These are phyloP conservation scores for Pyricularia grisea DNA, from an alignment of 2,329 filamentous ascomycete genomes.

Conservation along the genomic window DNA sequence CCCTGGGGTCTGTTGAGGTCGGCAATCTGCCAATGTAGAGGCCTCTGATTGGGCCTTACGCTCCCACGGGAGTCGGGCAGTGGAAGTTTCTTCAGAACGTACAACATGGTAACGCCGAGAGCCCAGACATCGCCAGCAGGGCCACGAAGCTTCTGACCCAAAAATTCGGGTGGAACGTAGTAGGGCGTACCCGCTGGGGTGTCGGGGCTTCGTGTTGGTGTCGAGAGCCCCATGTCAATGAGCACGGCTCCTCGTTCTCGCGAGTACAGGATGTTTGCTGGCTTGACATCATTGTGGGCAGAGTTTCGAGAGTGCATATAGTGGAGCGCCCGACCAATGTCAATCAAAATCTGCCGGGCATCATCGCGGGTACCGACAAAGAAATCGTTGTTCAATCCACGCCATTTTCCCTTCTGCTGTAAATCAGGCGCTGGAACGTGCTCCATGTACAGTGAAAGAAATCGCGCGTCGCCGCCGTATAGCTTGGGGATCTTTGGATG, in stretches of 20 bases:
- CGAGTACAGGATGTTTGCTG: slow-evolving; percentile 51
- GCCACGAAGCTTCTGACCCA: slow-evolving; percentile 43
- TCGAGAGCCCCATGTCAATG: slow-evolving; percentile 51
- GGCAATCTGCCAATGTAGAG: slow-evolving; percentile 49
- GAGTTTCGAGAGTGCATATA: slow-evolving; percentile 45
- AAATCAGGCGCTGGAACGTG: slow-evolving; percentile 48
- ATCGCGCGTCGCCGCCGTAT: slow-evolving; percentile 50
- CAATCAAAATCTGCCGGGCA: slow-evolving; percentile 40
- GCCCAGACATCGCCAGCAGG: slow-evolving; percentile 50
- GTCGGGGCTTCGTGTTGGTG: slow-evolving; percentile 32
- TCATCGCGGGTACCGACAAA: slow-evolving; percentile 41
- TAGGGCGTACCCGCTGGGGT: slow-evolving; percentile 49
- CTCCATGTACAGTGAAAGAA: slow-evolving; percentile 52
- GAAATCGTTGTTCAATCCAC: slow-evolving; percentile 32
- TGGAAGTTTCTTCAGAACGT: slow-evolving; percentile 43
- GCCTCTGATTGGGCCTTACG: slow-evolving; percentile 34
- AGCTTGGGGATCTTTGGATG: slow-evolving; percentile 49
- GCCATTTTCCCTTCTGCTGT: slow-evolving; percentile 38
- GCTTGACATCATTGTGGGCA: slow-evolving; percentile 55
- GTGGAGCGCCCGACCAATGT: slow-evolving; percentile 43
- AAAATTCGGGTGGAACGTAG: slow-evolving; percentile 53
- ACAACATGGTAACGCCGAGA: slow-evolving; percentile 51
- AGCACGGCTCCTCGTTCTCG: slow-evolving; percentile 48
- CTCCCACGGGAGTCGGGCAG: slow-evolving; percentile 42
- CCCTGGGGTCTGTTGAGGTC: slow-evolving; percentile 34